phyloP scores from a whole-genome alignment of 805 yeast species.

The Metschnikowia rubicola region DNA sequence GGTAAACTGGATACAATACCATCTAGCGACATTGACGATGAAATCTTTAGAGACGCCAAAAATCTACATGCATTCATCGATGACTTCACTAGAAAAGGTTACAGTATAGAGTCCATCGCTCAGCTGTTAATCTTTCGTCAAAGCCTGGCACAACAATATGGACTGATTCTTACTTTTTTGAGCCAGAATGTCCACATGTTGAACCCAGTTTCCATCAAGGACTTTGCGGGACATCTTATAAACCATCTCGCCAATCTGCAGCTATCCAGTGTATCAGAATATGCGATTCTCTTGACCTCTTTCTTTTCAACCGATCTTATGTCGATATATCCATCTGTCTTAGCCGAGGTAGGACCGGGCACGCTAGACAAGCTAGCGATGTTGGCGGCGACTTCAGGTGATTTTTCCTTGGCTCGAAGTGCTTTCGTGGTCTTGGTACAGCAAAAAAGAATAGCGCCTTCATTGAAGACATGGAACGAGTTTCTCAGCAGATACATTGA shows the following conservation, averaged over 20 bases:
- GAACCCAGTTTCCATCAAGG: conserved; percentile 11
- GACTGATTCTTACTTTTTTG: conserved; percentile 12
- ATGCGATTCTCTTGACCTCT: too few species aligned
- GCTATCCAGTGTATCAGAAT: too few species aligned
- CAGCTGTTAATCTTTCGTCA: conserved; percentile 17
- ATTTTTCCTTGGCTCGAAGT: conserved; percentile 10
- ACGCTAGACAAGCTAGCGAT: conserved; percentile 25
- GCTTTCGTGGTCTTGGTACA: conserved; percentile 15
- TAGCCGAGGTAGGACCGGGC: conserved; percentile 13
- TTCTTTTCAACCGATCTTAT: neutral
- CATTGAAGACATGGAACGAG: conserved; percentile 19
- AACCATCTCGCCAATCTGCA: conserved; percentile 5
- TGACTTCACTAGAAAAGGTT: neutral
- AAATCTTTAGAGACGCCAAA: conserved; percentile 1
- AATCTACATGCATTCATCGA: conserved; percentile 6
- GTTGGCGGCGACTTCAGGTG: conserved; percentile 18
- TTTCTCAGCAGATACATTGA: conserved; percentile 19
- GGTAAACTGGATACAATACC: neutral
- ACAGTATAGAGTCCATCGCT: conserved; percentile 10
- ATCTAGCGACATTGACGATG: conserved; percentile 1
- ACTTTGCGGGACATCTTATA: conserved; percentile 14
- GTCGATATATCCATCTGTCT: conserved; percentile 13
- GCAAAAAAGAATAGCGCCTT: conserved; percentile 20
- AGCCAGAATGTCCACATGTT: conserved; percentile 10
- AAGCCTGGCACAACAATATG: conserved; percentile 10